These are phyloP conservation scores for Solanum virginianum DNA, from an alignment of 257 asterid species.

Conservation along the genomic window DNA sequence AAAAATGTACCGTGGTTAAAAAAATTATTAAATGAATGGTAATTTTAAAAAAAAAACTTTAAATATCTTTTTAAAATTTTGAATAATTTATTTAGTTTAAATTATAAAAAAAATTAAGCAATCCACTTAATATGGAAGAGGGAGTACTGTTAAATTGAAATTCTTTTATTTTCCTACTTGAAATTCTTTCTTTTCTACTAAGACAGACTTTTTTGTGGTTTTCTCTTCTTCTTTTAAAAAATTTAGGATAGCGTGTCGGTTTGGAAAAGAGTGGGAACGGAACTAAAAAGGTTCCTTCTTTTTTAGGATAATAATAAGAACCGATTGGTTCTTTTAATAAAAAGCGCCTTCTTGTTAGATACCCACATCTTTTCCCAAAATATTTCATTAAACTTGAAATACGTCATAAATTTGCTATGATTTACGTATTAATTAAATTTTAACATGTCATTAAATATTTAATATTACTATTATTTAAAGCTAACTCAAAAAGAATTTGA, in stretches of 20 bases:
- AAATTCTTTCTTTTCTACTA: not conserved
- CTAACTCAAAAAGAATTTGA: not conserved
- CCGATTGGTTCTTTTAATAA: not conserved
- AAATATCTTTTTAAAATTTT: no score
- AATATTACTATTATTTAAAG: not conserved
- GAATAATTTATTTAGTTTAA: no score
- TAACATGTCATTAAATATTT: no score
- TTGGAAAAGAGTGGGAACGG: not conserved
- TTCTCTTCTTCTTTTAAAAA: no score
- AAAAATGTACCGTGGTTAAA: no score
- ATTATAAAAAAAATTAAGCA: no score
- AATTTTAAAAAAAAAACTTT: no score
- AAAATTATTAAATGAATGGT: no score
- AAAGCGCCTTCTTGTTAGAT: not conserved
- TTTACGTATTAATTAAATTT: not conserved
- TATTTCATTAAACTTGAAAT: no score
- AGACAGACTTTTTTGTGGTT: not conserved
- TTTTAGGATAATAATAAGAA: no score
- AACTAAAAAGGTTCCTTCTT: not conserved
- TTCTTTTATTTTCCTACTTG: not conserved
- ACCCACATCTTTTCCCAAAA: not conserved
- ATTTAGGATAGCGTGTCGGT: no score
- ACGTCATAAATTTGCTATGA: not conserved
- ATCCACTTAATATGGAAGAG: not conserved
- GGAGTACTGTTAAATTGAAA: not conserved